phyloP scores from a whole-genome alignment of 202 grass and related monocot species.

The Hordeum pubiflorum region DNA sequence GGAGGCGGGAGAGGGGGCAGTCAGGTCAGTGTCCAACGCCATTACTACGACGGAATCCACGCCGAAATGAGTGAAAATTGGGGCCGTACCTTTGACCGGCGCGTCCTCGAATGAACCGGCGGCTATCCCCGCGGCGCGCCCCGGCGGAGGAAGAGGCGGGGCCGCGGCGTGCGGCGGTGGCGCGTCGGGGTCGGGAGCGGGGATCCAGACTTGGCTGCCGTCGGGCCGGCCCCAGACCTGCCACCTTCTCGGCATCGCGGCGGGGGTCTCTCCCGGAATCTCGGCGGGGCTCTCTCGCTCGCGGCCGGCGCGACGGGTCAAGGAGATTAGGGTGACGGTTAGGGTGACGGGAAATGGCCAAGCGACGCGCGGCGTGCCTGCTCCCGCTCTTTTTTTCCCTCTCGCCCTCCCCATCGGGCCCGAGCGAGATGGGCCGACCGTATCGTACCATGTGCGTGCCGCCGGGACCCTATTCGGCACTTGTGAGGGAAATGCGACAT shows the following conservation, averaged over 20 bases:
- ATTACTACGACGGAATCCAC: neutral
- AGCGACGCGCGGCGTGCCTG: too few relatives aligned
- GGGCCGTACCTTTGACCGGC: slow-evolving; percentile 8
- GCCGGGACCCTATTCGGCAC: too few relatives aligned
- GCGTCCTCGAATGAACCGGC: neutral
- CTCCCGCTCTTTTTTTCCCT: too few relatives aligned
- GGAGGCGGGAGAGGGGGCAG: neutral
- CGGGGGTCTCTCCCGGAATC: neutral
- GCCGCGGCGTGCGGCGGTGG: neutral
- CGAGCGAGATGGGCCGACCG: too few relatives aligned
- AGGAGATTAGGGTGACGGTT: too few relatives aligned
- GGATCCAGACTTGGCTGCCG: slow-evolving; percentile 48
- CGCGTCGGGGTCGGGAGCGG: neutral
- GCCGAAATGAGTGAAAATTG: neutral
- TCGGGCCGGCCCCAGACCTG: slow-evolving; percentile 47
- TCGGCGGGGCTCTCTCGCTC: neutral
- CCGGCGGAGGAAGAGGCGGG: neutral
- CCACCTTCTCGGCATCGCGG: slow-evolving; percentile 44
- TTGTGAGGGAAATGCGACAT: too few relatives aligned
- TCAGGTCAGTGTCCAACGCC: neutral
- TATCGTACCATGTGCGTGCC: too few relatives aligned
- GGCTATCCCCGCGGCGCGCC: neutral
- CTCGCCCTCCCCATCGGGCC: too few relatives aligned
- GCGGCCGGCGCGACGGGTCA: neutral
- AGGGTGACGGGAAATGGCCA: too few relatives aligned